Conservation (phyloP, 2,329 filamentous ascomycete genomes). For the Elsinoe perseae region DNA sequence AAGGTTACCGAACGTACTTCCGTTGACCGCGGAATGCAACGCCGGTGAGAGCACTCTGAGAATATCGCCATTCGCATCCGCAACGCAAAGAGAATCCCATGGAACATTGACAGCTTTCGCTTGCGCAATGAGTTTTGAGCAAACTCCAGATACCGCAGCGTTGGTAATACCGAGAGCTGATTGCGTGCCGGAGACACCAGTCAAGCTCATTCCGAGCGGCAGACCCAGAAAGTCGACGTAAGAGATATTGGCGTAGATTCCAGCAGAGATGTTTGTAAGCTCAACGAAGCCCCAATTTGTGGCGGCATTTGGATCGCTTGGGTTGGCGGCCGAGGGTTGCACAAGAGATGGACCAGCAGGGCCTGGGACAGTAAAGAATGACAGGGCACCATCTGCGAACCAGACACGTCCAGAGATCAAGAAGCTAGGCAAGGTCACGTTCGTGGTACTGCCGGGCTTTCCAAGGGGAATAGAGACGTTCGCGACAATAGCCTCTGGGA, state of each 20-base stretch:
- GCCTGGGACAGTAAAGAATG: constrained; percentile 37
- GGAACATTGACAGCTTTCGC: constrained; percentile 47
- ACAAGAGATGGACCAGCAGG: constrained; percentile 35
- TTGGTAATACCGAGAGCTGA: constrained; percentile 51
- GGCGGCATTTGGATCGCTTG: constrained; percentile 35
- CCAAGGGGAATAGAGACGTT: constrained; percentile 41
- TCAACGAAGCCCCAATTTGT: constrained; percentile 40
- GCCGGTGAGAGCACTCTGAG: constrained; percentile 37
- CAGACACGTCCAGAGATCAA: constrained; percentile 40
- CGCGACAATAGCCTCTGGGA: constrained; percentile 33
- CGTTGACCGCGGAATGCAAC: constrained; percentile 37
- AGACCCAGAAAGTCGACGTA: constrained; percentile 34
- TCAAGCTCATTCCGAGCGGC: constrained; percentile 47
- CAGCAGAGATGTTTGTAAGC: constrained; percentile 41
- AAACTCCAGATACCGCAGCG: constrained; percentile 50
- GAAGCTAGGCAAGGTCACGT: constrained; percentile 36
- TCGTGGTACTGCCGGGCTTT: constrained; percentile 31
- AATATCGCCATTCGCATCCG: constrained; percentile 27
- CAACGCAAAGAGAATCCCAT: constrained; percentile 56
- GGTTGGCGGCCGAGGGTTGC: constrained; percentile 40
- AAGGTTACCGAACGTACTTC: constrained; percentile 42
- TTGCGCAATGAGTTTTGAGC: constrained; percentile 48
- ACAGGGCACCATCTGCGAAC: constrained; percentile 38
- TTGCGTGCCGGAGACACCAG: constrained; percentile 43
- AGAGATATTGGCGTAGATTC: constrained; percentile 37